Percentiles rank a stretch among this genome's conserved stretches.
Conservation (phyloP, 257 asterid genomes). For the Catharanthus roseus region DNA sequence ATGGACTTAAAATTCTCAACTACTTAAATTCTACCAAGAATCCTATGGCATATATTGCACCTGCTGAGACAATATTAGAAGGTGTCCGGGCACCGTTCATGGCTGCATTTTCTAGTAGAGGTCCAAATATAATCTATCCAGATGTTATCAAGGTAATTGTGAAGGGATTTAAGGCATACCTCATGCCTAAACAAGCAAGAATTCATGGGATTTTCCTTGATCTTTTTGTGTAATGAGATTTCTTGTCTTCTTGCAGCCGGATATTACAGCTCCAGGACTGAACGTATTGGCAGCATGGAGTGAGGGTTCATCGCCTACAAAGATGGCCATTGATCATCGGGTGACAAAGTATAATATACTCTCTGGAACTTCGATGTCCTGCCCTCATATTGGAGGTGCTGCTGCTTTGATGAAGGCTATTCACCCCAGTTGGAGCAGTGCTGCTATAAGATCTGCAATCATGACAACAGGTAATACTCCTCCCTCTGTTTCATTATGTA, state of each 20-base stretch:
- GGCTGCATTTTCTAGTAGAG: constrained; percentile 43
- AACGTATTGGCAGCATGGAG: constrained; percentile 98
- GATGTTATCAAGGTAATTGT: constrained; percentile 35
- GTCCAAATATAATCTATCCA: constrained; percentile 37
- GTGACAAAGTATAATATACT: constrained; percentile 59
- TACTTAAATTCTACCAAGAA: constrained; percentile 30
- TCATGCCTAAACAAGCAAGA: too few relatives aligned
- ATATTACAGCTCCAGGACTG: constrained; percentile 87
- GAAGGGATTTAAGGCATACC: not conserved
- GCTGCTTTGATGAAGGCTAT: constrained; percentile 77
- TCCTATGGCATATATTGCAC: constrained; percentile 26
- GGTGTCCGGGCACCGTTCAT: constrained; percentile 37
- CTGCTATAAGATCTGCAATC: constrained; percentile 89
- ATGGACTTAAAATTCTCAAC: constrained; percentile 20
- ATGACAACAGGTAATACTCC: constrained; percentile 69
- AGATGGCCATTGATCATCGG: constrained; percentile 44
- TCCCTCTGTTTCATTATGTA: too few relatives aligned
- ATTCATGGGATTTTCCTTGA: not conserved
- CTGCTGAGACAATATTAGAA: constrained; percentile 25
- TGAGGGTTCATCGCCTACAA: constrained; percentile 72
- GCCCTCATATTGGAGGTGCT: constrained; percentile 78
- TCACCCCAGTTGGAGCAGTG: constrained; percentile 93
- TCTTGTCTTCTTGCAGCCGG: constrained; percentile 50
- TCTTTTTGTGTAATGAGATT: not conserved
- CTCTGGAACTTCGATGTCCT: constrained; percentile 92